Evolutionary conservation across 441 rosid species (phyloP), one percentile per base, ranked within the genome.

Genomic region (Erodium chrysanthum): DNA sequence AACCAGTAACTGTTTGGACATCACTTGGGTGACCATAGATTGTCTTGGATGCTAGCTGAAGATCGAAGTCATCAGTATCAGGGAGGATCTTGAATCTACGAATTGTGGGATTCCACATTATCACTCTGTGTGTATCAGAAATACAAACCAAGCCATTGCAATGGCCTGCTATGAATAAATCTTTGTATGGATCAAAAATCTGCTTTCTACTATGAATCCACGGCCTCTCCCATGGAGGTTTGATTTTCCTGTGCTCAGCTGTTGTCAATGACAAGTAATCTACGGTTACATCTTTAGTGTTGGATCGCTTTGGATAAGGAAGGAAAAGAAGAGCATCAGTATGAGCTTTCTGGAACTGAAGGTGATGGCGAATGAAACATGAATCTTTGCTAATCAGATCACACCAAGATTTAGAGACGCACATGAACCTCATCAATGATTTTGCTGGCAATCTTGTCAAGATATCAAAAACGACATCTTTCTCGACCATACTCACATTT

Each of bases 361-460:
- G 62, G 22, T 58, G 62, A 7, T 1, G 29, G 62, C 0, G 25
- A 1, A 10, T 58, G 62, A 58, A 58, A 58, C 27, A 58, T 23
- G 62, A 22, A 11, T 58, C 62, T 58, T 58, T 9, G 62, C 62
- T 58, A 11, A 58, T 58, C n/a, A 58, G 25, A 11, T 58, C n/a
- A 58, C 27, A 10, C 62, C 62, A 58, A 22, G 31, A 11, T 58
- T 21, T 58, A n/a, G 62, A 58, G 21, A 58, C 31, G 62, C 62
- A 21, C 27, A 22, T 58, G 62, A 58, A 58, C 5, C 62, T 29
- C 1, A 58, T 58, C 27, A 58, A 11, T 0, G 62, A 10, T 58
- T 58, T 58, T 21, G 62, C 29, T 21, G 62, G 62, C 62, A 58
- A 22, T 22, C 62, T 58, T 22, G 25, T 21, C 62, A 58, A 3